Percentiles rank a stretch among this genome's conserved stretches.
These are phyloP conservation scores for Ophiostoma ips DNA, from an alignment of 2,329 filamentous ascomycete genomes.

Conservation along the genomic window DNA sequence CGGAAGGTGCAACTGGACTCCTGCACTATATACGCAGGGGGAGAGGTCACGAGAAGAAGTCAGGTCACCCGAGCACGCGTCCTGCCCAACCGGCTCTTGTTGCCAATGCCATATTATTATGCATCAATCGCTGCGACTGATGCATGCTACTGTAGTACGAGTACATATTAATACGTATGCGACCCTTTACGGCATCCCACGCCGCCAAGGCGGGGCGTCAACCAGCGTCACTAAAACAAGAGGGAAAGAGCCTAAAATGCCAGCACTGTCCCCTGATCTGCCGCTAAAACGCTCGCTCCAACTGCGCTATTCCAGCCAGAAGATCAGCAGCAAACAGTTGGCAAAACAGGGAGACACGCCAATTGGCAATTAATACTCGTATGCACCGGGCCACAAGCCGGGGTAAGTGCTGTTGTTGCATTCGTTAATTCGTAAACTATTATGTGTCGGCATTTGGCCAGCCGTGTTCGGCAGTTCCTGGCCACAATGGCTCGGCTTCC, in stretches of 20 bases:
- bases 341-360: too few relatives aligned
- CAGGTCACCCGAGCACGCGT: not conserved
- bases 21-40: not conserved
- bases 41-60: not conserved
- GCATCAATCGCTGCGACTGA: not conserved
- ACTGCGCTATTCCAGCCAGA: not conserved
- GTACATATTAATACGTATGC: not conserved
- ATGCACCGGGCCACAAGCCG: too few relatives aligned
- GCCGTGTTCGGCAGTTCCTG: not conserved
- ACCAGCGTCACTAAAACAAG: not conserved
- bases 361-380: too few relatives aligned
- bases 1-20: not conserved
- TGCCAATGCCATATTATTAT: not conserved
- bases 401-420: too few relatives aligned
- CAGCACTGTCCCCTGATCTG: not conserved
- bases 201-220: not conserved
- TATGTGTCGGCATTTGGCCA: not conserved
- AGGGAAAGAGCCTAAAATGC: not conserved
- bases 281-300: conserved; percentile 9
- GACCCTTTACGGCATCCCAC: not conserved
- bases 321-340: not conserved
- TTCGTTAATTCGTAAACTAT: not conserved
- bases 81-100: not conserved
- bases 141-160: not conserved
- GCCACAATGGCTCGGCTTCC: not conserved